Evolutionary conservation across 805 yeast species (phyloP).

Genomic region (Nakazawaea peltata): DNA sequence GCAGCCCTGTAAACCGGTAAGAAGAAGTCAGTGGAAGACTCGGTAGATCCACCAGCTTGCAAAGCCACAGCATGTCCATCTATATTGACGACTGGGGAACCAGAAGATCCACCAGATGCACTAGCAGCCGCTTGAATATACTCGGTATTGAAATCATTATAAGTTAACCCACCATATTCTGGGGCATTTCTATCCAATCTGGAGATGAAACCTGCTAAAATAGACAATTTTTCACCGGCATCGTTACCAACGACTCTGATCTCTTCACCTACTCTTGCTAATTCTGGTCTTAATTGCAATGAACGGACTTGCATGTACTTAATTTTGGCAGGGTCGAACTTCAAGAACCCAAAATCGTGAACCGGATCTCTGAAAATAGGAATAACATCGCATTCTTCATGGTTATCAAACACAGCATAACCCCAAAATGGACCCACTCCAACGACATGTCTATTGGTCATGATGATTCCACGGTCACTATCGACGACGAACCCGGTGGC

Average conservation of each 20-base stretch:
- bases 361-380: conserved; percentile 92
- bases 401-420: conserved; percentile 87
- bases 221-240: conserved; percentile 89
- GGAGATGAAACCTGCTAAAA: conserved; percentile 77
- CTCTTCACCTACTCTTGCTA: conserved; percentile 87
- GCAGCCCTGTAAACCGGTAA: conserved; percentile 77
- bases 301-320: conserved; percentile 69
- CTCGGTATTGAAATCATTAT: conserved; percentile 90
- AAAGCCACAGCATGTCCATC: conserved; percentile 85
- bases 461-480: conserved; percentile 67
- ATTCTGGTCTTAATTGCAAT: conserved; percentile 65
- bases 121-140: conserved; percentile 95
- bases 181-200: conserved; percentile 93
- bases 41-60: conserved; percentile 91
- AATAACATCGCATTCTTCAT: conserved; percentile 81
- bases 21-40: conserved; percentile 90
- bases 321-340: conserved; percentile 63
- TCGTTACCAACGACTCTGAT: conserved; percentile 95
- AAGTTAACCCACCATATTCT: conserved; percentile 80
- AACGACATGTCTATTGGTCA: conserved; percentile 91
- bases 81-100: conserved; percentile 91
- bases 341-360: conserved; percentile 87
- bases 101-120: conserved; percentile 93
- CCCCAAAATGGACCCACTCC: conserved; percentile 95
- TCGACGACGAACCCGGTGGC: conserved; percentile 97